Percentiles rank a stretch among this genome's conserved stretches.
These are phyloP conservation scores for Coemansia sp. DNA, from an alignment of 192 early-diverging fungal species.

Conservation along the genomic window DNA sequence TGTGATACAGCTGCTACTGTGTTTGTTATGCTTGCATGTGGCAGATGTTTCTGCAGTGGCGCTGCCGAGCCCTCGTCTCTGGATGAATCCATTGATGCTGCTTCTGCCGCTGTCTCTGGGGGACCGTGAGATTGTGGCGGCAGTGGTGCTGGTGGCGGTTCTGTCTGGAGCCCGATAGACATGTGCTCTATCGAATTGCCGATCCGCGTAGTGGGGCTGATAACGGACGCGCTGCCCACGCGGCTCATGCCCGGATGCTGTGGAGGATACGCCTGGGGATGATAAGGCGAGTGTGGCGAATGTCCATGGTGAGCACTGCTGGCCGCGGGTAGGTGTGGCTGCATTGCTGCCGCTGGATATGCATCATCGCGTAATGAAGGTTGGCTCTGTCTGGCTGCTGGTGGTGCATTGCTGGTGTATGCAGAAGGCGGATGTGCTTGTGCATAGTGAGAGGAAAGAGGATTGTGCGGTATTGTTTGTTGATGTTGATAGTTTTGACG, in stretches of 20 bases:
- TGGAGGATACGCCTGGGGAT: too few relatives aligned
- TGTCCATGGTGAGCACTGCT: neutral
- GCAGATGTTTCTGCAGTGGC: neutral
- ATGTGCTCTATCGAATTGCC: conserved; percentile 9
- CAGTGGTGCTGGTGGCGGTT: neutral
- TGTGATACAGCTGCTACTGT: neutral
- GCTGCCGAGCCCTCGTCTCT: neutral
- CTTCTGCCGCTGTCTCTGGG: neutral
- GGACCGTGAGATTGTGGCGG: neutral
- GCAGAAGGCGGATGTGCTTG: conserved; percentile 1
- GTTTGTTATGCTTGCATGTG: neutral
- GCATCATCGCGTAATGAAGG: conserved; percentile 6
- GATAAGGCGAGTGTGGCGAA: neutral
- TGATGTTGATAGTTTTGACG: neutral
- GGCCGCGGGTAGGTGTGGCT: neutral
- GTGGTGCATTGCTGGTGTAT: conserved; percentile 1
- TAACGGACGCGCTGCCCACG: neutral
- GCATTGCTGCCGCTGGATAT: conserved; percentile 1
- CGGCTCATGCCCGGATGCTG: conserved; percentile 5
- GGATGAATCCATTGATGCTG: too few relatives aligned
- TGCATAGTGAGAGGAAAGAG: neutral
- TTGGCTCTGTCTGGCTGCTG: conserved; percentile 4
- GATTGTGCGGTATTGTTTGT: neutral
- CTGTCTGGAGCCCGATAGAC: neutral
- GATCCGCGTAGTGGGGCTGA: conserved; percentile 1